Evolutionary conservation across 495 filamentous ascomycete genomes (phyloP).

Genomic region (Neurospora sp.): DNA sequence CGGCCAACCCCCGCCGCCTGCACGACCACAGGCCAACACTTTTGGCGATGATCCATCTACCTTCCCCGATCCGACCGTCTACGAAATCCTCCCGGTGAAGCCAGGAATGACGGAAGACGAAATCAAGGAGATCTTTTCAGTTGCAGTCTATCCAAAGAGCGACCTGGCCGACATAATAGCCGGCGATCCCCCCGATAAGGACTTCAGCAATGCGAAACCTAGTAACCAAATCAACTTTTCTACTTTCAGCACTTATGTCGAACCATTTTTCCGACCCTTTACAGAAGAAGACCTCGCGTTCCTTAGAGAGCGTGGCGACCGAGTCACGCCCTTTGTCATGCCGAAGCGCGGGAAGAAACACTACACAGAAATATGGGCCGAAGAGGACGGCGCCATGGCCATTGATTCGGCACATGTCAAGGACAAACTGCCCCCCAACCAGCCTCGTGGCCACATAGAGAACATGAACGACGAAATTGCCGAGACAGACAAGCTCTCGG

Average conservation of each 20-base stretch:
- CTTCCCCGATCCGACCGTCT: conserved; percentile 87
- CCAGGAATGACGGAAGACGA: conserved; percentile 71
- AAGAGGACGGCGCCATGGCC: conserved; percentile 74
- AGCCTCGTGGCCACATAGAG: conserved; percentile 75
- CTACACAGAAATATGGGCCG: conserved; percentile 85
- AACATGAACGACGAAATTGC: conserved; percentile 72
- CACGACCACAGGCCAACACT: conserved; percentile 62
- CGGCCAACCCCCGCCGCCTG: conserved; percentile 68
- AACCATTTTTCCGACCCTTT: conserved; percentile 82
- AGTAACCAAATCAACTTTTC: conserved; percentile 84
- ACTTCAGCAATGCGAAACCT: conserved; percentile 91
- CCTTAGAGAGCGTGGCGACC: conserved; percentile 80
- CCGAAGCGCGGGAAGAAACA: conserved; percentile 74
- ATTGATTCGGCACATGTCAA: conserved; percentile 48
- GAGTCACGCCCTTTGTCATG: conserved; percentile 71
- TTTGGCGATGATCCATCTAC: conserved; percentile 89
- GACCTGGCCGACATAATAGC: conserved; percentile 79
- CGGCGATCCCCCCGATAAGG: conserved; percentile 80
- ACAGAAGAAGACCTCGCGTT: conserved; percentile 94
- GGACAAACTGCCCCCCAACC: conserved; percentile 64
- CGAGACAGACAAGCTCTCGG: conserved; percentile 84
- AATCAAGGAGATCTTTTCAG: conserved; percentile 75
- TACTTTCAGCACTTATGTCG: conserved; percentile 79
- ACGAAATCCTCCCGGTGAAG: conserved; percentile 72
- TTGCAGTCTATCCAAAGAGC: conserved; percentile 67